Evolutionary conservation across 495 filamentous ascomycete species (phyloP), one percentile per base, ranked within the genome.

Genomic region (Durotheca rogersii): DNA sequence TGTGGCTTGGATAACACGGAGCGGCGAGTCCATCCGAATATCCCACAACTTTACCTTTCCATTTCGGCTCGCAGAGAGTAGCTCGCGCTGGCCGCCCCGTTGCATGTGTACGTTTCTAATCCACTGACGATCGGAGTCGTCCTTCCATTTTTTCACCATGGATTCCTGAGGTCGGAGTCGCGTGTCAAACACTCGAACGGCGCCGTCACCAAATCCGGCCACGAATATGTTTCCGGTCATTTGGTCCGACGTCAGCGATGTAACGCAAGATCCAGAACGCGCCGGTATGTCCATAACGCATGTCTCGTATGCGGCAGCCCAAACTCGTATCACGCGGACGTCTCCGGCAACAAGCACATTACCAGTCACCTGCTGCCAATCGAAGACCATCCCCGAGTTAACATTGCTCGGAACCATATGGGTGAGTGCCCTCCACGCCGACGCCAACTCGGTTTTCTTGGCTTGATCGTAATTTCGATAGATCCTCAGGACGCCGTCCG

Each of bases 321-420:
- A 99, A 11, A 97, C 86, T 21, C 90, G 76, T 58, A 99, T 95
- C 29, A 96, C 89, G 50, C 91, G 89, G 32, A 95, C 90, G 65
- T 99, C 93, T 32, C 93, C 93, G 5, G 93, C 94, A 31, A 97
- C 94, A 19, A 99, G 77, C 19, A 95, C 84, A 47, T 87, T 89
- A 15, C 93, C 93, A 53, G 90, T 87, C n/a, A 92, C 90, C 68
- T 99, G 93, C 61, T 96, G 92, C 93, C 93, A 99, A 56, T 97
- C 90, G 55, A 96, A 91, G 14, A 96, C 90, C 65, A 97, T 82
- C 1, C 92, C 92, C 0, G 93, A 94, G 61, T 95, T 95, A 54
- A 89, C 82, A 47, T 89, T 93, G 66, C 87, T 92, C 4, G 90
- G 88, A 14, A 96, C 85, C 36, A 96, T 84, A 66, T 97, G 90